These are phyloP conservation scores for Fusarium napiforme DNA, from an alignment of 2,329 filamentous ascomycete species.

Conservation along the genomic window DNA sequence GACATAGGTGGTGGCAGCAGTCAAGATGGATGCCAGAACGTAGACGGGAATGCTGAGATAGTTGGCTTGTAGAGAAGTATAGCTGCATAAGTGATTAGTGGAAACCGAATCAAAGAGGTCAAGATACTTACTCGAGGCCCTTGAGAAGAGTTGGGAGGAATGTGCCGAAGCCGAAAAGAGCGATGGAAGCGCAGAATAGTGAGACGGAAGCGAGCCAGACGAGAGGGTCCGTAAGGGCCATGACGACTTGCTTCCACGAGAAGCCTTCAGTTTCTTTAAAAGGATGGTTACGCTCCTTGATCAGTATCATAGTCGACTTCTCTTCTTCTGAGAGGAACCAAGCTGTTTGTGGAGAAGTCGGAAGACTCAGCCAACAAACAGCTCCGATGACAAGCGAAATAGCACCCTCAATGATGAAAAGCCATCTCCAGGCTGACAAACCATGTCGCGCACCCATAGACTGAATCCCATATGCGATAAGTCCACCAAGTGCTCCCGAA, in stretches of 20 bases:
- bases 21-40: constrained; percentile 39
- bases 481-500: constrained; percentile 47
- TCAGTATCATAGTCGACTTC: constrained; percentile 44
- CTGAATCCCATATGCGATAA: constrained; percentile 48
- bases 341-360: constrained; percentile 56
- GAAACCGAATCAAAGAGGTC: fast-evolving
- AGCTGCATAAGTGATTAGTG: background rate
- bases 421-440: constrained; percentile 62
- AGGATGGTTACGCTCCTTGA: constrained; percentile 21
- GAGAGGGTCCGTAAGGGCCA: constrained; percentile 38
- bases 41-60: constrained; percentile 52
- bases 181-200: constrained; percentile 30
- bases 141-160: constrained; percentile 52
- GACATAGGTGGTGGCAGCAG: constrained; percentile 15
- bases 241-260: constrained; percentile 37
- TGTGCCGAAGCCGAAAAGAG: constrained; percentile 50
- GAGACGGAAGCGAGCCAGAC: constrained; percentile 48
- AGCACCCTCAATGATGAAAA: constrained; percentile 59
- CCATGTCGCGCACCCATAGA: constrained; percentile 58
- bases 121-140: constrained; percentile 45
- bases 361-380: constrained; percentile 54
- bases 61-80: constrained; percentile 47
- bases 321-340: constrained; percentile 58
- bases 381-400: constrained; percentile 48
- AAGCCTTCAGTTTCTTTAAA: constrained; percentile 30